Percentiles rank a stretch among this genome's conserved stretches.
These are phyloP conservation scores for Cyclotella baltica DNA, from an alignment of 108 stramenopile genomes.

Conservation along the genomic window DNA sequence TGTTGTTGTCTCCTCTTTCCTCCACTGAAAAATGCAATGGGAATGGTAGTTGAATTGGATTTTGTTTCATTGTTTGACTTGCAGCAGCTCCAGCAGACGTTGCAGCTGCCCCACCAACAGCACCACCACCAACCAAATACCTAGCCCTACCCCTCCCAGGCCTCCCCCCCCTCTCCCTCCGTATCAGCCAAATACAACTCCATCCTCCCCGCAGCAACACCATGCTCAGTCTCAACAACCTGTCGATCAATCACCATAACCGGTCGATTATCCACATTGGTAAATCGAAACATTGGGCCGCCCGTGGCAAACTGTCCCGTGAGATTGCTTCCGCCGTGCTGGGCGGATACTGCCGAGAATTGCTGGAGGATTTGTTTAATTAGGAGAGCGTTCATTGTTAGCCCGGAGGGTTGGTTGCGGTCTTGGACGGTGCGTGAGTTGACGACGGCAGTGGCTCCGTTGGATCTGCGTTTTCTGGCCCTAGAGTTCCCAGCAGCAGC, in stretches of 20 bases:
- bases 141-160: slow-evolving; percentile 21
- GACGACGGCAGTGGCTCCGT: slow-evolving; percentile 11
- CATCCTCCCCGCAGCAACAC: not conserved
- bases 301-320: slow-evolving; percentile 9
- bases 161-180: slow-evolving; percentile 12
- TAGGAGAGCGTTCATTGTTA: no score
- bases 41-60: no score
- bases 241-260: not conserved
- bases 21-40: not conserved
- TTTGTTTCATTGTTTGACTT: no score
- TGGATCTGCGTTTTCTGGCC: not conserved
- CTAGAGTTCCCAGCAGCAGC: slow-evolving; percentile 5
- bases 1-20: not conserved
- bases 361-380: slow-evolving; percentile 23
- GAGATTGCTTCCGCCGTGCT: not conserved
- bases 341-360: not conserved
- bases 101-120: not conserved
- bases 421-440: slow-evolving; percentile 57
- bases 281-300: slow-evolving; percentile 14
- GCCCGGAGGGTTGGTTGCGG: slow-evolving; percentile 31
- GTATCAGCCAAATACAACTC: slow-evolving; percentile 28
- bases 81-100: slow-evolving; percentile 1
- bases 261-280: slow-evolving; percentile 1
- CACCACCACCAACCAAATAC: not conserved
- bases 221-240: not conserved